A percentile compares a stretch with the other conserved stretches of the same genome.
phyloP scores from a whole-genome alignment of 225 moss, liverwort and hornwort genomes.

The Climacium dendroides region DNA sequence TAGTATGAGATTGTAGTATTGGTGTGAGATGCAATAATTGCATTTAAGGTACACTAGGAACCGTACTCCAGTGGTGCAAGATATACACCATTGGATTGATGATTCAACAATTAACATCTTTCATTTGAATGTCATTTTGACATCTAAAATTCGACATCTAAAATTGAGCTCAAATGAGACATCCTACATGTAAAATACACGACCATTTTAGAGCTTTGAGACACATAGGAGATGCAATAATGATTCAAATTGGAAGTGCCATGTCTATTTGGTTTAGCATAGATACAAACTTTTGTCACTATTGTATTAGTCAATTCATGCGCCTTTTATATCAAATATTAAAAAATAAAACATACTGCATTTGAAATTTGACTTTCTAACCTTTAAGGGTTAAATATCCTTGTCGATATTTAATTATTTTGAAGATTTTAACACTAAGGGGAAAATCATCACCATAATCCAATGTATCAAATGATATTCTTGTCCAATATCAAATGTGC shows the following conservation, averaged over 20 bases:
- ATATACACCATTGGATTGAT: not conserved
- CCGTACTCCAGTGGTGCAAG: fast-evolving
- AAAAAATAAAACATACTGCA: not conserved
- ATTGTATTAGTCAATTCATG: not conserved
- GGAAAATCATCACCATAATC: not conserved
- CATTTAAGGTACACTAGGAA: not conserved
- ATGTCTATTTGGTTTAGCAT: not conserved
- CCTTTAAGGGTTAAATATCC: not conserved
- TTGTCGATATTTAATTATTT: not conserved
- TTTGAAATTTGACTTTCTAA: not conserved
- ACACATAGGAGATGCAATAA: not conserved
- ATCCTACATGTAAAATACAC: not conserved
- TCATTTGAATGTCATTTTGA: not conserved
- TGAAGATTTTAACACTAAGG: not conserved
- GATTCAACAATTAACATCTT: not conserved
- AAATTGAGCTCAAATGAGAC: not conserved
- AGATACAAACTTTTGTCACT: not conserved
- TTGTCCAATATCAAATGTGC: not conserved
- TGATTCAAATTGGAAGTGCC: not conserved
- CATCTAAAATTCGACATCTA: not conserved
- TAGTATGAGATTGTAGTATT: too few species aligned
- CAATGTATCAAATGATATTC: not conserved
- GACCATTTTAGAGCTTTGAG: not conserved
- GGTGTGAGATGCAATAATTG: too few species aligned
- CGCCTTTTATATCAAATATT: not conserved